Evolutionary conservation across 768 basidiomycete species (phyloP), one percentile per base, ranked within the genome.

Genomic region (Suillus brevipes): DNA sequence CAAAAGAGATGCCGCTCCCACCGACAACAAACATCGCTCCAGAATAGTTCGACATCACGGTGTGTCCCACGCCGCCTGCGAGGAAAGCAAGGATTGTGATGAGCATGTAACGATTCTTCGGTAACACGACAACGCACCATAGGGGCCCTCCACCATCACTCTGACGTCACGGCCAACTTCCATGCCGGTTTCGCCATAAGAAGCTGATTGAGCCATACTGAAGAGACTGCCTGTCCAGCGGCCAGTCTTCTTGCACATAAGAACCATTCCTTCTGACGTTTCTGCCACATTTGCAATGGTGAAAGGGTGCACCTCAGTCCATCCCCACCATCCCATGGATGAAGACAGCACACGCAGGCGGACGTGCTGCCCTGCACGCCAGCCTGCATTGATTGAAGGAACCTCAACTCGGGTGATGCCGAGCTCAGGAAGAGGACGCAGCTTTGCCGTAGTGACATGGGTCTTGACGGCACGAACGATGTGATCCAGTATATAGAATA

Each of bases 321-420:
- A 79, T 20, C 76, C 78, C 13, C 73, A 63, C 72, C 73, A 70
- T 3, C 82, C 78, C 76, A 78, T 78, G 25, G 74, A 78, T n/a
- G 78, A 69, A 12, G 75, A 74, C 2, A 84, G 74, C 0, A 84
- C 75, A 50, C 84, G 76, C 36, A 89, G 65, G 55, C 87, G 82
- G 52, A 89, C 84, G 69, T 88, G 86, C 68, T 88, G 87, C 3
- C 88, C 86, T 0, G 85, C 78, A 36, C 85, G 77, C 87, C 87
- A 88, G 23, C 87, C 87, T 0, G 78, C 75, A 57, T 78, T 80
- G 52, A 87, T 52, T 6, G 71, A 62, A 0, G 82, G 82, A 9
- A 86, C 72, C 43, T 83, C 80, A 34, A 88, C 70, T 50, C 82
- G 77, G 6, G 84, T 85, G 49, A 81, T 76, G 16, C 76, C 75